A percentile compares a stretch with the other conserved stretches of the same genome.
phyloP scores from a whole-genome alignment of 129 eudicot species.

The Arctium minus region DNA sequence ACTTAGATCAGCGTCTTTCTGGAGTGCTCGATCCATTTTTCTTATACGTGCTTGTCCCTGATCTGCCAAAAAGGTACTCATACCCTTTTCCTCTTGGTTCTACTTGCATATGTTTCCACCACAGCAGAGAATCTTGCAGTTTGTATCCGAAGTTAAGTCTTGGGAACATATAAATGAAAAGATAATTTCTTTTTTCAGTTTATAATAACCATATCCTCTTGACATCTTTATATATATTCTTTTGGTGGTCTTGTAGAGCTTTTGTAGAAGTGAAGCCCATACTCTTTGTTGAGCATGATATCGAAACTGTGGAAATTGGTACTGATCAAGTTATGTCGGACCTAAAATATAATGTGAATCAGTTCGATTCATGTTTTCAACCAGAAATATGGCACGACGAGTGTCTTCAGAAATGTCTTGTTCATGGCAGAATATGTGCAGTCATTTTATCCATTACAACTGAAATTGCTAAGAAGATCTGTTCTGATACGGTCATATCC shows the following conservation, averaged over 20 bases:
- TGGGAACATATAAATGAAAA: background rate
- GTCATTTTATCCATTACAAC: slow-evolving; percentile 53
- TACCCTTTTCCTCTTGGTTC: background rate
- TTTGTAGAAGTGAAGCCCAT: slow-evolving; percentile 86
- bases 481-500: slow-evolving; percentile 9
- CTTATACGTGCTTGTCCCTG: slow-evolving; percentile 81
- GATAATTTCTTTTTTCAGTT: background rate
- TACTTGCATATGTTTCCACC: background rate
- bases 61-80: slow-evolving; percentile 80
- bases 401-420: slow-evolving; percentile 64
- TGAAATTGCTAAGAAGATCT: slow-evolving; percentile 42
- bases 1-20: slow-evolving; percentile 23
- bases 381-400: slow-evolving; percentile 60
- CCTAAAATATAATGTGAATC: slow-evolving; percentile 17
- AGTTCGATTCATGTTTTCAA: slow-evolving; percentile 50
- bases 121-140: background rate
- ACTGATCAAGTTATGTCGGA: slow-evolving; percentile 28
- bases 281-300: slow-evolving; percentile 48
- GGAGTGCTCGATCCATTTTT: slow-evolving; percentile 48
- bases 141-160: background rate
- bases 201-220: background rate
- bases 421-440: slow-evolving; percentile 53
- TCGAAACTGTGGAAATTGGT: slow-evolving; percentile 29
- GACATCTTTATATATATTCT: background rate
- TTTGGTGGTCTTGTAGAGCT: slow-evolving; percentile 54